Evolutionary conservation across 1,139 yeast genomes (phyloP), one percentile per base, ranked within the genome.

Genomic region (Sugiyamaella paludigena): DNA sequence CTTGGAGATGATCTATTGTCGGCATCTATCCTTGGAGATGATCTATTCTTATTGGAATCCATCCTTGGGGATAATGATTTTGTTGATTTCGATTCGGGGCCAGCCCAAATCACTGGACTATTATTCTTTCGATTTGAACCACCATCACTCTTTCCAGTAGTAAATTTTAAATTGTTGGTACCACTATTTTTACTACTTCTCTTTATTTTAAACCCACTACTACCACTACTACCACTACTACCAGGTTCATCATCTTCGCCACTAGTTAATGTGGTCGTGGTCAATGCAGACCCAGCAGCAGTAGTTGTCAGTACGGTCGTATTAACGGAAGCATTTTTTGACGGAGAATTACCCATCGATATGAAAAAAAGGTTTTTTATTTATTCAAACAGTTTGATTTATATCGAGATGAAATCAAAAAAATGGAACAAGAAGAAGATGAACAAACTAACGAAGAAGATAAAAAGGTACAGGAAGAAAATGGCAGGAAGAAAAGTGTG

Each of bases 291-390:
- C 15, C 52, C 50, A 24, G 56, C 54, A 41, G 52, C 51, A 35
- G 52, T 34, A 35, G 51, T 48, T 51, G 63, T 58, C 54, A 58
- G 48, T 44, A 62, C 51, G 36, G 58, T 40, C 47, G 54, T 48
- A 50, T 48, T 59, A 48, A 53, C 46, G 57, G 58, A 48, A 45
- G 56, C 66, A 62, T 62, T 57, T 58, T 59, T 61, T 36, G 66
- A 63, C 47, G 65, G 65, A 46, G 64, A 56, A 57, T 63, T 63
- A 47, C 67, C 67, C 67, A 63, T 63, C 58, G 61, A 50, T 49
- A 45, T 39, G n/a, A n/a, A n/a, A n/a, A n/a, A n/a, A n/a, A n/a
- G n/a, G n/a, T n/a, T n/a, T n/a, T n/a, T n/a, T n/a, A n/a, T n/a
- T n/a, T n/a, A n/a, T n/a, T n/a, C n/a, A n/a, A n/a, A n/a, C n/a